Base-by-base conservation (phyloP, 129 eudicot species). In the Lonicera japonica region DNA sequence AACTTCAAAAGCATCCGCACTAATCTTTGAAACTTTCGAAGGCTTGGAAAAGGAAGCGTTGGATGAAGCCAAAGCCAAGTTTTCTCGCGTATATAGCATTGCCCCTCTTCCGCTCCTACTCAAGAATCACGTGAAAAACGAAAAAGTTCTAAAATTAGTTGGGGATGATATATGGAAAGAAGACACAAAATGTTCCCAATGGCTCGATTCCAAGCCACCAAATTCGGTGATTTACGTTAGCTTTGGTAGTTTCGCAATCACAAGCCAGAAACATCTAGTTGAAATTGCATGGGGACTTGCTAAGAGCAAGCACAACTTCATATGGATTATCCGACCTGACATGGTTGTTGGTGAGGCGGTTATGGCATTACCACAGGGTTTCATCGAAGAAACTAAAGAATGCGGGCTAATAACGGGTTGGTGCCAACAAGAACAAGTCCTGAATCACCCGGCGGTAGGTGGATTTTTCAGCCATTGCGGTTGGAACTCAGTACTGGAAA, bases 1-100 rank as follows among this genome's bases (percentile, higher is more conserved):
- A 18, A 51, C 56, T 18, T 51, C 56, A 15, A 51, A 51, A 51
- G 56, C 56, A n/a, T 51, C 56, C 20, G 56, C 56, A 51, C 5
- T 51, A 51, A 18, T 51, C 21, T 0, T 51, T 1, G 4, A 16
- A 1, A 51, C 21, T 5, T 51, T 51, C n/a, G 56, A 51, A 51
- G 56, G 10, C 56, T 51, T 51, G 56, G 56, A 51, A 17, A 45
- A 18, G 19, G 11, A 52, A 16, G 56, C 56, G 11, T 4, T 52
- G 1, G 22, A 52, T 19, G 21, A 17, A 5, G 12, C 17, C 25
- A 8, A 9, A 4, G 7, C 56, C 22, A 52, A 7, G 21, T 52
- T 52, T 18, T 21, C 3, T 52, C 56, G 22, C 4, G 56, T 19
- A 8, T 52, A n/a, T 19, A 52, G 56, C 22, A 52, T 52, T 19